A percentile compares a stretch with the other conserved stretches of the same genome.
Conservation (phyloP, 2,329 filamentous ascomycete genomes). For the Fonsecaea monophora region DNA sequence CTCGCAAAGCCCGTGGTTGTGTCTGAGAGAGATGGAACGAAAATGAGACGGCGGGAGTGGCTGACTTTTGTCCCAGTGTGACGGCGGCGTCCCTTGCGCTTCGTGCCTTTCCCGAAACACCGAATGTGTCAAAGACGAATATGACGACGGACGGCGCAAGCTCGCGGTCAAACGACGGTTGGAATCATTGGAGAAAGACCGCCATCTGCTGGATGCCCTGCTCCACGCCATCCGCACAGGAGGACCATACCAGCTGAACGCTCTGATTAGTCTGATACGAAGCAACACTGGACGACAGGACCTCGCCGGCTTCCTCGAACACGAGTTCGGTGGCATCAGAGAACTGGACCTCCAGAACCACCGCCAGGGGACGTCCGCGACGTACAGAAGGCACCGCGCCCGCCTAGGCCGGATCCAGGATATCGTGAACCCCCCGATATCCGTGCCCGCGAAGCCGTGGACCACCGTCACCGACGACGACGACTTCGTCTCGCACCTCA, state of each 20-base stretch:
- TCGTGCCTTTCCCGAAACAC: conserved; percentile 42
- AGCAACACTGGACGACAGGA: conserved; percentile 41
- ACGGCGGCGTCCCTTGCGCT: conserved; percentile 42
- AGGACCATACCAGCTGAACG: conserved; percentile 28
- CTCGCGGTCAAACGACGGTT: conserved; percentile 39
- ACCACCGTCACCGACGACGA: conserved; percentile 45
- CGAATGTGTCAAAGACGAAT: conserved; percentile 42
- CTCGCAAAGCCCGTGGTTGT: background rate
- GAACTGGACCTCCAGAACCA: background rate
- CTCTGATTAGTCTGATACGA: conserved; percentile 42
- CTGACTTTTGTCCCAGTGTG: conserved; percentile 38
- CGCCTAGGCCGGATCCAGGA: conserved; percentile 40
- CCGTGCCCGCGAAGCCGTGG: conserved; percentile 44
- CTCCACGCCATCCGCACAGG: conserved; percentile 37
- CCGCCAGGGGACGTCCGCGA: background rate
- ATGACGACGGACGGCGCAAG: conserved; percentile 43
- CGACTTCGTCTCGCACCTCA: conserved; percentile 45
- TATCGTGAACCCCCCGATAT: conserved; percentile 41
- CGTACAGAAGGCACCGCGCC: conserved; percentile 26
- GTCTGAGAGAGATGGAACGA: background rate
- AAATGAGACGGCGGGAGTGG: no score
- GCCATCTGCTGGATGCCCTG: conserved; percentile 38
- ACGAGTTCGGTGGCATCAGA: conserved; percentile 28
- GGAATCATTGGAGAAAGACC: conserved; percentile 47
- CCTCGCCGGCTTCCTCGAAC: conserved; percentile 37